Evolutionary conservation across 441 rosid species (phyloP).

Genomic region (Pelargonium australe): DNA sequence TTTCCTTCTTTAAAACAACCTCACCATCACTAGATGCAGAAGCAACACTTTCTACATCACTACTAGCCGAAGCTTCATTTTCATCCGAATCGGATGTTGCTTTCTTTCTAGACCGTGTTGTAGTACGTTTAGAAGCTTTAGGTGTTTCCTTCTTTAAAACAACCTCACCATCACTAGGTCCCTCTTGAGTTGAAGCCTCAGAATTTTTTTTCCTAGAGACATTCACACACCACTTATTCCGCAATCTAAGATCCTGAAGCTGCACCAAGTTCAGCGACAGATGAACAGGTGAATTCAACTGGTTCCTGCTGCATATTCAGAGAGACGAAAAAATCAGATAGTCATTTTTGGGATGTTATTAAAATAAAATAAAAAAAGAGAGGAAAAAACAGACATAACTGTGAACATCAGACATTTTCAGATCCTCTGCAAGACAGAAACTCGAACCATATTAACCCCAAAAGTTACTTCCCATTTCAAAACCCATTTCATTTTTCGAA

Average conservation of each 20-base stretch:
- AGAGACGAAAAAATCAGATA: background rate
- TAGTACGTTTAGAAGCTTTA: slow-evolving; percentile 34
- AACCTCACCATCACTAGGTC: slow-evolving; percentile 38
- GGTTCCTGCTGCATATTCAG: slow-evolving; percentile 36
- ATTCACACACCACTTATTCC: slow-evolving; percentile 39
- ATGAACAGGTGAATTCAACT: slow-evolving; percentile 31
- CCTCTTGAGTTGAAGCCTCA: slow-evolving; percentile 36
- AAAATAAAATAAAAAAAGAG: background rate
- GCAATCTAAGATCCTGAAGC: slow-evolving; percentile 39
- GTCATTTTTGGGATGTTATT: background rate
- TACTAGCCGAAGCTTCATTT: too few species aligned
- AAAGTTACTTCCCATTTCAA: slow-evolving; percentile 1
- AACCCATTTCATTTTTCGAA: background rate
- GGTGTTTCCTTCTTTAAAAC: slow-evolving; percentile 40
- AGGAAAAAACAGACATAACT: background rate
- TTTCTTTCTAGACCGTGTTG: slow-evolving; percentile 57
- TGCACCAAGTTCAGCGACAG: slow-evolving; percentile 34
- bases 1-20: slow-evolving; percentile 36
- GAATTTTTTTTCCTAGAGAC: slow-evolving; percentile 47
- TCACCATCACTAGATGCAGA: slow-evolving; percentile 33
- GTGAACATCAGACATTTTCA: background rate
- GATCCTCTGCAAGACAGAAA: background rate
- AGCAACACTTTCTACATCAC: too few species aligned
- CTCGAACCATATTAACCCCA: background rate
- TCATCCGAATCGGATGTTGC: slow-evolving; percentile 22